Evolutionary conservation across 148 eudicot species (phyloP), one percentile per base, ranked within the genome.

Genomic region (Heliosperma pusillum): DNA sequence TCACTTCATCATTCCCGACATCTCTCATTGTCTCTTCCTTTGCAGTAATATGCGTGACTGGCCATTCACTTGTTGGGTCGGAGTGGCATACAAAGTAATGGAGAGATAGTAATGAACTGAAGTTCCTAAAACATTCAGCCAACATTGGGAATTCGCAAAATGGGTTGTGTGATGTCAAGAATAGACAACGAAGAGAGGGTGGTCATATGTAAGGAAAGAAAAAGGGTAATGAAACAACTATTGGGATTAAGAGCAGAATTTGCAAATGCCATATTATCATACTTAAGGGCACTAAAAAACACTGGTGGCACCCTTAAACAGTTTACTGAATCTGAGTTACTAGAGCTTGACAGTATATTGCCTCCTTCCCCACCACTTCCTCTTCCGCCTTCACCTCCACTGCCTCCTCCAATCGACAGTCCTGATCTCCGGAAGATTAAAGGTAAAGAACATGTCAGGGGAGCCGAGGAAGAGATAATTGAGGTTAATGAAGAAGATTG

Each of bases 321-420:
- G 76, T 89, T 89, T 64, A 85, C 92, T 7, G 97, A 91, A 50
- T 88, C 89, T 0, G 97, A 91, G 76, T 86, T 85, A 16, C 30
- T 85, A 2, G 97, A 89, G 77, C 80, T 83, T 58, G 92, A 89
- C 57, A 82, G 83, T 57, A 66, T 79, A 27, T 72, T 84, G 61
- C 89, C 85, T 9, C 83, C 94, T 40, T 87, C 97, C 8, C 89
- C 92, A 20, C 90, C 90, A 10, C 89, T 87, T 12, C 85, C 90
- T 75, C 87, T 88, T 72, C 97, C 90, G 10, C 97, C 97, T 59
- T 79, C 93, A 16, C 93, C 97, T 27, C 97, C 92, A 20, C 89
- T 89, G n/a, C 97, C 94, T 27, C 97, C 97, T 13, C 77, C 87
- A 13, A 73, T 76, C 30, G 74, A 71, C 33, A 89, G 91, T 77